phyloP scores from a whole-genome alignment of 345 rosid genomes.

The Corchorus olitorius region DNA sequence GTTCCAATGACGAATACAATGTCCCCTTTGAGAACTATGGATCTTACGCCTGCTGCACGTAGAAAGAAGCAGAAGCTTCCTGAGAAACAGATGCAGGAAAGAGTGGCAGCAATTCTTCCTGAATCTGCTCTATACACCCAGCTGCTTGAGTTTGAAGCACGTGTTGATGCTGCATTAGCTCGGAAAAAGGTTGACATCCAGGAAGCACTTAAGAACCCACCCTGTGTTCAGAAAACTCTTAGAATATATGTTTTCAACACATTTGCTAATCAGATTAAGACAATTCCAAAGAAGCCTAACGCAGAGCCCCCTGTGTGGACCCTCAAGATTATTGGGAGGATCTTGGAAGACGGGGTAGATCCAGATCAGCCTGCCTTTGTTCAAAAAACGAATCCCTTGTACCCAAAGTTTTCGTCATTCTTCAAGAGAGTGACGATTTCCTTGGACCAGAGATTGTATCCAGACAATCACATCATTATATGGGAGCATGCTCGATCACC shows the following conservation, averaged over 20 bases:
- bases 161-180: conserved; percentile 84
- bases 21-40: conserved; percentile 81
- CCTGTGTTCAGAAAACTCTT: conserved; percentile 85
- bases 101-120: conserved; percentile 93
- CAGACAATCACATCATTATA: conserved; percentile 76
- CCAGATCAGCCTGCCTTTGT: conserved; percentile 87
- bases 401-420: conserved; percentile 88
- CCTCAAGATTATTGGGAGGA: conserved; percentile 88
- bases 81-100: conserved; percentile 83
- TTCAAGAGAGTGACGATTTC: conserved; percentile 86
- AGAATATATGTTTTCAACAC: conserved; percentile 90
- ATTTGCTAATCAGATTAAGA: conserved; percentile 79
- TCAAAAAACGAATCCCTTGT: conserved; percentile 68
- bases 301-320: conserved; percentile 96
- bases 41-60: conserved; percentile 71
- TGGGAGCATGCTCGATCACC: conserved; percentile 97
- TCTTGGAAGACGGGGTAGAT: conserved; percentile 93
- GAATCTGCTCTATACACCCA: conserved; percentile 97
- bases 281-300: conserved; percentile 77
- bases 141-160: conserved; percentile 94
- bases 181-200: conserved; percentile 96
- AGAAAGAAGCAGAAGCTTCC: conserved; percentile 96
- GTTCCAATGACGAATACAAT: conserved; percentile 53
- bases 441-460: conserved; percentile 91
- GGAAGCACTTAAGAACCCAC: conserved; percentile 94